Base-by-base conservation (phyloP, 2,329 filamentous ascomycete genomes). In the Penicillium sp. region DNA sequence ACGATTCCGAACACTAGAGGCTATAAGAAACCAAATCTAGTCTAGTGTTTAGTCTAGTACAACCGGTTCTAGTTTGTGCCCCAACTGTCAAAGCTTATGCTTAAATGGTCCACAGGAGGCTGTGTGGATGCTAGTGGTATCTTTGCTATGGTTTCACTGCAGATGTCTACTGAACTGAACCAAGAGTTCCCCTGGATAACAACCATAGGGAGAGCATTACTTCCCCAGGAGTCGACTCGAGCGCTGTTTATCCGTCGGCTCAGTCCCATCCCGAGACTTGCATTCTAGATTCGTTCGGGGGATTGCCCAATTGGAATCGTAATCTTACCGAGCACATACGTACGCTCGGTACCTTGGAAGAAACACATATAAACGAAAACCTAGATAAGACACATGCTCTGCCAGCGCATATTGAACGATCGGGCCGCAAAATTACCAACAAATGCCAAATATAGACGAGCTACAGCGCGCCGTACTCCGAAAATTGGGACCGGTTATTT, bases 11-110 rank as follows among this genome's bases (percentile, higher is more conserved):
- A n/a, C 24, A 42, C 24, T 26, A 42, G 26, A 42, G 39, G 24
- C 39, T 42, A 42, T n/a, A 18, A 24, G 2, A 33, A 23, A 23
- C 46, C 42, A 33, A 44, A 49, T 37, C 37, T n/a, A 36, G 49
- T 34, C 36, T 52, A 52, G 49, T 49, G 40, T 20, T 49, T 23
- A 6, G 37, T 43, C 26, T 39, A 32, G 37, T 24, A 41, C 10
- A 43, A 48, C 46, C 41, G 40, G 46, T 50, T 30, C 39, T 55
- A 43, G 54, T 46, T 52, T 43, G 20, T 49, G 30, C 41, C 23
- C 46, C 36, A 51, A 53, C 13, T 36, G 49, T 52, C 48, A 46
- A 58, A 37, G 26, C 53, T 61, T 58, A 61, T 55, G 52, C 56
- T 61, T 58, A 56, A 54, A 41, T 30, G 52, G 47, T 49, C 56